A percentile compares a stretch with the other conserved stretches of the same genome.
phyloP scores from a whole-genome alignment of 495 filamentous ascomycete species.

The Pseudotulostoma volvatum region DNA sequence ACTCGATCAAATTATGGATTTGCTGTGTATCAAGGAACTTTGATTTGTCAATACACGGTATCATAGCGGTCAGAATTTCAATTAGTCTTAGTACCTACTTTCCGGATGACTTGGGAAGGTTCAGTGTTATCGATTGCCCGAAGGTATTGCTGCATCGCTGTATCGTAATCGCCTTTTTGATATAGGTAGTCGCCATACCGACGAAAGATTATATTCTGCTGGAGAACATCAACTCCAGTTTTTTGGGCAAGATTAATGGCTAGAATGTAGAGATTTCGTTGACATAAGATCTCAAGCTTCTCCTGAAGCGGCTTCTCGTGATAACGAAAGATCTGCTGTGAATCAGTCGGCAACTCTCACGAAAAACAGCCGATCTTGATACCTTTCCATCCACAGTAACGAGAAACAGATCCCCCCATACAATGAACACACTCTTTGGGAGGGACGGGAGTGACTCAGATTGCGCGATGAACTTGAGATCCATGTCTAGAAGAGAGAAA shows the following conservation, averaged over 20 bases:
- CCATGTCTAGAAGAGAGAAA: slow-evolving; percentile 79
- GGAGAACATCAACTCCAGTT: slow-evolving; percentile 52
- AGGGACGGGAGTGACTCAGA: slow-evolving; percentile 66
- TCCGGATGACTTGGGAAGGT: slow-evolving; percentile 84
- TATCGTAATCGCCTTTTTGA: slow-evolving; percentile 85
- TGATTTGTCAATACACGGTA: background rate
- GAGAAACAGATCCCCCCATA: slow-evolving; percentile 85
- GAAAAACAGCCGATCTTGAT: slow-evolving; percentile 5
- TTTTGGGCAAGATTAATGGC: slow-evolving; percentile 92
- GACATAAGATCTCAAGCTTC: slow-evolving; percentile 84
- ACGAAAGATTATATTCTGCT: slow-evolving; percentile 82
- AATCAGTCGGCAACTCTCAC: slow-evolving; percentile 7
- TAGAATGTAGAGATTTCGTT: slow-evolving; percentile 78
- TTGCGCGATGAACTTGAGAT: slow-evolving; percentile 79
- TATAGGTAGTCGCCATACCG: slow-evolving; percentile 95
- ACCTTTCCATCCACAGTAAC: slow-evolving; percentile 84
- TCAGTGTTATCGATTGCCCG: slow-evolving; percentile 91
- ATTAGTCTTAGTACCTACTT: slow-evolving; percentile 32
- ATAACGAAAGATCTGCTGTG: slow-evolving; percentile 60
- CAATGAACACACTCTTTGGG: slow-evolving; percentile 61
- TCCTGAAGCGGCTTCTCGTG: slow-evolving; percentile 84
- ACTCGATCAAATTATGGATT: slow-evolving; percentile 95
- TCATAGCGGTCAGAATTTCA: background rate
- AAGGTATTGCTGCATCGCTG: slow-evolving; percentile 95
- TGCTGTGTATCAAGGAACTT: slow-evolving; percentile 88